Base-by-base conservation (phyloP, 371 early-diverging fungal species). In the Mycotypha africana region DNA sequence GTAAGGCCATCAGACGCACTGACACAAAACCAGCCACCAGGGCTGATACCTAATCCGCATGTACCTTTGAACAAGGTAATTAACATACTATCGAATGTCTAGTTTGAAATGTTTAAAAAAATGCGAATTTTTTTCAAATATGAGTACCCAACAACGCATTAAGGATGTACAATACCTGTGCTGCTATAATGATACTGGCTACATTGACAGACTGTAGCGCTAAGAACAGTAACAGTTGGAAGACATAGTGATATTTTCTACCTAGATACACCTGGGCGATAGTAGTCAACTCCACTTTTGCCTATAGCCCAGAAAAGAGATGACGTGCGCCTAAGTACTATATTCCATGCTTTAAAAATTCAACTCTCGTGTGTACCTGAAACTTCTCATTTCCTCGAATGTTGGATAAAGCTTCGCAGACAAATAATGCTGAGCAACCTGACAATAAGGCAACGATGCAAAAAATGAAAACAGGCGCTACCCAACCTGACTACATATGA, bases 381-480 rank as follows among this genome's bases (percentile, higher is more conserved):
- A 82, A 78, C 23, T 77, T 70, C 38, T 81, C 78, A 60, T 89
- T 91, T 15, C 89, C 91, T 8, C 82, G 81, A 30, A 88, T 78
- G 37, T 76, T 79, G 36, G 86, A 84, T 73, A 91, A 78, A 10
- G 85, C 84, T 50, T 91, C 91, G 46, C 85, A 80, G 19, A 87
- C 78, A 51, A 90, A 87, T 14, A 90, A 62, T 16, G 81, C 72
- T 12, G 79, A 68, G 17, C 72, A 66, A 2, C 66, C 63, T 16
- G 78, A 76, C 14, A 81, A 53, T 9, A 70, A 37, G 9, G 65
- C 73, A 4, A 78, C 58, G 3, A 70, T 33, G 7, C 58, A 37
- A 41, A 79, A 78, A 2, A 69, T 67, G 24, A 78, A 42, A 9
- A 72, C 35, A 16, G 81, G 77, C 3, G 61, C 57, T 17, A 57